phyloP scores from a whole-genome alignment of 805 yeast genomes.

The Yamadazyma paraphyllophila region DNA sequence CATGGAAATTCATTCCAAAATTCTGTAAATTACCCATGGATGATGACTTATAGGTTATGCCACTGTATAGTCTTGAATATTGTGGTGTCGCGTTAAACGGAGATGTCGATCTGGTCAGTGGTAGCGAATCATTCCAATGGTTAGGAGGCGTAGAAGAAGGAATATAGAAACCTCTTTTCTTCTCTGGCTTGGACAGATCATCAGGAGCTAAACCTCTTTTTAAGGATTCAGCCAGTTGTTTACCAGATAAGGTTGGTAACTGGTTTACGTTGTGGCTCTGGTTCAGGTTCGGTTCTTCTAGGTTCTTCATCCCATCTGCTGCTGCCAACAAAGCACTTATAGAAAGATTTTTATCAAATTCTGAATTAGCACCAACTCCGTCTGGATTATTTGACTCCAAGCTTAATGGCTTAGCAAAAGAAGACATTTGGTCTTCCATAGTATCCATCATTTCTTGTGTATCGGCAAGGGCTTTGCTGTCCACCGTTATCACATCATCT shows the following conservation, averaged over 20 bases:
- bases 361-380: background rate
- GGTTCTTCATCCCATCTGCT: conserved; percentile 11
- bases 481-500: background rate
- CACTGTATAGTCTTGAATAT: conserved; percentile 7
- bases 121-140: conserved; percentile 17
- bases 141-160: conserved; percentile 2
- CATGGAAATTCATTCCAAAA: conserved; percentile 8
- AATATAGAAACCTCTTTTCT: background rate
- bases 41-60: conserved; percentile 12
- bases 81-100: conserved; percentile 10
- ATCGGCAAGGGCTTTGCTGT: background rate
- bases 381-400: background rate
- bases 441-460: background rate
- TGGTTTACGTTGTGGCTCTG: background rate
- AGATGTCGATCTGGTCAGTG: conserved; percentile 14
- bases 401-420: too few relatives aligned
- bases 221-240: background rate
- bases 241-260: background rate
- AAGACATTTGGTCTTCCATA: background rate
- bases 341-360: conserved; percentile 6
- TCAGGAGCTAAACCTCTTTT: conserved; percentile 5
- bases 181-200: background rate
- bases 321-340: conserved; percentile 16
- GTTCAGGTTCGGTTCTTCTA: background rate
- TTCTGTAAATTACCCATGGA: conserved; percentile 5